Conservation (phyloP, 345 rosid genomes). For the Rubroshorea leprosula region DNA sequence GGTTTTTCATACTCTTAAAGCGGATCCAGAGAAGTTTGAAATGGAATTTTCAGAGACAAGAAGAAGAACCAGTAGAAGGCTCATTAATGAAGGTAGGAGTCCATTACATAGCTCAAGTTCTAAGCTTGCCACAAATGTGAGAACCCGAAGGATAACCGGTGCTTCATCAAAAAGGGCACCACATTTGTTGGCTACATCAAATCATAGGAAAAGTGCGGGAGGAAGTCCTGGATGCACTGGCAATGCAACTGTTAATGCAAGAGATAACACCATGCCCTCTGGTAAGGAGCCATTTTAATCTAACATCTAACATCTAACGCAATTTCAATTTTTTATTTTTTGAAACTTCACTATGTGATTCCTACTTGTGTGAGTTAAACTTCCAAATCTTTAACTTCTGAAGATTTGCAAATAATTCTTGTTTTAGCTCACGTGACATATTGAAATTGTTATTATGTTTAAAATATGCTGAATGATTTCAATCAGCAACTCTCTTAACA, state of each 20-base stretch:
- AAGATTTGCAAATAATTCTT: neutral
- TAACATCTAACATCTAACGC: no score
- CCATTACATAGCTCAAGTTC: constrained; percentile 19
- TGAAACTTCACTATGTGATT: neutral
- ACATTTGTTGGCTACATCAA: constrained; percentile 16
- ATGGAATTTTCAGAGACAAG: constrained; percentile 36
- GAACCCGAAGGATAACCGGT: constrained; percentile 4
- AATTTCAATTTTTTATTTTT: no score
- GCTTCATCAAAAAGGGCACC: constrained; percentile 18
- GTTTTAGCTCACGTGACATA: neutral
- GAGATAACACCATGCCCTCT: constrained; percentile 20
- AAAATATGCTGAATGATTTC: constrained; percentile 5
- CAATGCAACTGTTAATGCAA: constrained; percentile 10
- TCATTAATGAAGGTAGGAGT: constrained; percentile 19
- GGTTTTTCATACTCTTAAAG: constrained; percentile 46
- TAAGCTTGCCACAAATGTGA: constrained; percentile 23
- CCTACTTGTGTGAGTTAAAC: neutral
- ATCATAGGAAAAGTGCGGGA: constrained; percentile 17
- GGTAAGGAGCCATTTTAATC: no score
- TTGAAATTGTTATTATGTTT: neutral
- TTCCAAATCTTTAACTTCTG: neutral
- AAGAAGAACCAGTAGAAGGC: constrained; percentile 32
- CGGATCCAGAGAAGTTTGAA: constrained; percentile 42
- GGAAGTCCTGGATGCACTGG: constrained; percentile 9
- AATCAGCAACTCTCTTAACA: constrained; percentile 14